These are phyloP conservation scores for Phycomyces nitens DNA, from an alignment of 192 early-diverging fungal species.

Conservation along the genomic window DNA sequence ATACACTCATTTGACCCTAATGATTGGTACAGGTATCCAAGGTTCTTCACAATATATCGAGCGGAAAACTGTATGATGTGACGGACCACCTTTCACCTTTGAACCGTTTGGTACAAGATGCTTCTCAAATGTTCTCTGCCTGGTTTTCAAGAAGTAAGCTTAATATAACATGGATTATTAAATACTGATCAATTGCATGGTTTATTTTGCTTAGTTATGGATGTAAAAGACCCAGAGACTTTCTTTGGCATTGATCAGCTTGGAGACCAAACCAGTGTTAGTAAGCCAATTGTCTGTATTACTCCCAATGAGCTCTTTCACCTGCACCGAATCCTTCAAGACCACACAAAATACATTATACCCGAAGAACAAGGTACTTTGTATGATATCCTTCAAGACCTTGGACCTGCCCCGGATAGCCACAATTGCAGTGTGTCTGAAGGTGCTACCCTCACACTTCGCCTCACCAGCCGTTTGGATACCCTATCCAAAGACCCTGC, in stretches of 20 bases:
- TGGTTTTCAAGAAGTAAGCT: slow-evolving; percentile 69
- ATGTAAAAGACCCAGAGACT: slow-evolving; percentile 82
- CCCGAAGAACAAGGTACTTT: slow-evolving; percentile 63
- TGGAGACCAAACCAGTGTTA: slow-evolving; percentile 71
- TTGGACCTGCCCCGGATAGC: slow-evolving; percentile 53
- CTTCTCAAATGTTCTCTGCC: slow-evolving; percentile 70
- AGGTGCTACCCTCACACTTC: slow-evolving; percentile 47
- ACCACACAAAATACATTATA: slow-evolving; percentile 76
- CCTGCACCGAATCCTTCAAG: slow-evolving; percentile 77
- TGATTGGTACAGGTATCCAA: slow-evolving; percentile 54
- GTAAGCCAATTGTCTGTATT: slow-evolving; percentile 87
- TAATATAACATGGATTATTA: background rate
- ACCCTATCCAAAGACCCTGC: slow-evolving; percentile 44
- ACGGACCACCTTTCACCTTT: slow-evolving; percentile 53
- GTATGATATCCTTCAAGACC: slow-evolving; percentile 64
- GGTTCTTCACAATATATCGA: slow-evolving; percentile 94
- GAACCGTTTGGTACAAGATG: slow-evolving; percentile 36
- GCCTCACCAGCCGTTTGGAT: slow-evolving; percentile 69
- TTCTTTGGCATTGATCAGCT: slow-evolving; percentile 90
- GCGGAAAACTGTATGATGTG: slow-evolving; percentile 67
- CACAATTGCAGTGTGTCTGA: slow-evolving; percentile 38
- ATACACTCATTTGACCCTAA: background rate
- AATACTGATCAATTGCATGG: background rate
- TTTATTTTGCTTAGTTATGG: slow-evolving; percentile 51
- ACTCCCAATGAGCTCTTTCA: slow-evolving; percentile 89